Base-by-base conservation (phyloP, 352 stramenopile species). In the Phytophthora agathidicida region DNA sequence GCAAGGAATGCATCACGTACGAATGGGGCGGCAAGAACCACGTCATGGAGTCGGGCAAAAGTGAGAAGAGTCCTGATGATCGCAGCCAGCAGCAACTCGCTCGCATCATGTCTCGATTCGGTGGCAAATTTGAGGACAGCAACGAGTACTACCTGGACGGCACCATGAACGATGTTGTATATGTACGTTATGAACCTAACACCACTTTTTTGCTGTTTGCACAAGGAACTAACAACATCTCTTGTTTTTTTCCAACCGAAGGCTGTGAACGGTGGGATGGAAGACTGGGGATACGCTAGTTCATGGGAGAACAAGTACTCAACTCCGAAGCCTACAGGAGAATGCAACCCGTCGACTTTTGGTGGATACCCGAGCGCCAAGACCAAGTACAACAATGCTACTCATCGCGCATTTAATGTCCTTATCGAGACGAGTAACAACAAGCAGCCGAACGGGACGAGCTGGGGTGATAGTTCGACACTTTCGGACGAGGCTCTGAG, bases 11-110 rank as follows among this genome's bases (percentile, higher is more conserved):
- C 7, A 85, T 99, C 47, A 93, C 88, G 5, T 99, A 99, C 68
- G 97, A 99, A 70, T 99, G 97, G 97, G 96, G 96, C 10, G 88
- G 86, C 17, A 82, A 84, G 9, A 95, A 96, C 42, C 82, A 98
- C 71, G 52, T 83, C 85, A 45, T 73, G 24, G 52, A 45, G 1
- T 66, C 39, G 13, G 75, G 65, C 7, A 75, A 68, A 48, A 83
- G 74, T 26, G 44, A 85, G 9, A 69, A 68, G 23, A 85, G 71
- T 11, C 80, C 82, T 0, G 84, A 92, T 39, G 61, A 92, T 57
- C 57, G 35, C 7, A 77, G 65, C 7, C 79, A 91, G 41, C 73
- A 75, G 30, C 74, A 75, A 44, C 50, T 89, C 8, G 85, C 54
- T 2, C 54, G 57, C 8, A 72, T 77, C 23, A 85, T 96, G 66